phyloP scores from a whole-genome alignment of 495 filamentous ascomycete species.

The Bryoglossum gracile region DNA sequence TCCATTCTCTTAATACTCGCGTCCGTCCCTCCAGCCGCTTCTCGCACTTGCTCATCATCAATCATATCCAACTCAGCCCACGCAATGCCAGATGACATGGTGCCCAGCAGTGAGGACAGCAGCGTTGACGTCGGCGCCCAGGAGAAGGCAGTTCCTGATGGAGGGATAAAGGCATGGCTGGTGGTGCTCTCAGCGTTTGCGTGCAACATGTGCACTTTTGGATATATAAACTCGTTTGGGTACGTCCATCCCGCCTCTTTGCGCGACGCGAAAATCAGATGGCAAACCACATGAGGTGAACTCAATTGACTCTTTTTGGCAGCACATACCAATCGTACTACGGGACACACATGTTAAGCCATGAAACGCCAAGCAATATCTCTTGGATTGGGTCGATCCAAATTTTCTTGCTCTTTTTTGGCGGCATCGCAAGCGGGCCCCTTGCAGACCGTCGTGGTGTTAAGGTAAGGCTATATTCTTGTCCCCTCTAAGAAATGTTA shows the following conservation, averaged over 20 bases:
- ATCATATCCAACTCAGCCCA: background rate
- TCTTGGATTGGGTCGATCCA: conserved; percentile 71
- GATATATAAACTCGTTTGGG: conserved; percentile 48
- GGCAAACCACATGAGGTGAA: background rate
- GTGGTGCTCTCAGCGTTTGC: conserved; percentile 49
- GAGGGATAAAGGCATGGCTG: conserved; percentile 48
- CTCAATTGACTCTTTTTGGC: background rate
- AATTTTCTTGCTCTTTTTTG: conserved; percentile 64
- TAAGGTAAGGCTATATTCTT: conserved; percentile 24
- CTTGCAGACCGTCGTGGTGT: conserved; percentile 30
- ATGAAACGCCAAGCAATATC: conserved; percentile 46
- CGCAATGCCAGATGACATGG: background rate
- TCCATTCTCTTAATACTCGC: background rate
- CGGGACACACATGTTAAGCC: conserved; percentile 13
- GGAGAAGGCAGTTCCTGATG: conserved; percentile 35
- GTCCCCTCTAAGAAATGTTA: background rate
- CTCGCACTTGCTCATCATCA: background rate
- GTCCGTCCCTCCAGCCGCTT: background rate
- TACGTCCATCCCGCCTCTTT: background rate
- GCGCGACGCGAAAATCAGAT: background rate
- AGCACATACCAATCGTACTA: conserved; percentile 10
- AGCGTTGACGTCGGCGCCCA: background rate
- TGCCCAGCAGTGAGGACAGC: background rate
- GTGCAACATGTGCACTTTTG: conserved; percentile 50
- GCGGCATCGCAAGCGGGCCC: conserved; percentile 60